Percentiles rank a stretch among this genome's conserved stretches.
Conservation (phyloP, 1,284 basidiomycete species). For the Agroathelia rolfsii region DNA sequence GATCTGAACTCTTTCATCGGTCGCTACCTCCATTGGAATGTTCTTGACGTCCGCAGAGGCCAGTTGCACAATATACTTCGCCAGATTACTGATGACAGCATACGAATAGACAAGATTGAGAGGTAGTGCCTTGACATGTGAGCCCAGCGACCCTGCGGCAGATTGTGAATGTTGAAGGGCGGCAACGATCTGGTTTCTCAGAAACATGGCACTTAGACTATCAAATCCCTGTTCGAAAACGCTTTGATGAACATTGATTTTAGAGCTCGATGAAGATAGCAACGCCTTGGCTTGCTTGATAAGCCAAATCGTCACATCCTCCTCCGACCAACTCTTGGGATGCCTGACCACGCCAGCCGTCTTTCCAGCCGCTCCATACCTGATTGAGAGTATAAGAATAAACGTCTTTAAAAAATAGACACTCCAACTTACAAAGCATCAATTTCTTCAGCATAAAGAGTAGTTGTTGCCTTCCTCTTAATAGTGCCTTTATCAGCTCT, state of each 20-base stretch:
- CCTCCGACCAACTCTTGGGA: slow-evolving; percentile 16
- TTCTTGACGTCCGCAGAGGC: too few relatives aligned
- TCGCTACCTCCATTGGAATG: too few relatives aligned
- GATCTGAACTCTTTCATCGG: too few relatives aligned
- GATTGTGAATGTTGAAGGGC: slow-evolving; percentile 18
- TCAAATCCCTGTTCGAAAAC: slow-evolving; percentile 27
- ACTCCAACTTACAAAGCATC: slow-evolving; percentile 5
- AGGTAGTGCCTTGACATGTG: too few relatives aligned
- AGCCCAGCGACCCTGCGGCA: too few relatives aligned
- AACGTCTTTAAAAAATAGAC: background rate
- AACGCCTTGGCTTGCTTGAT: slow-evolving; percentile 15
- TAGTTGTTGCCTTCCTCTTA: slow-evolving; percentile 7
- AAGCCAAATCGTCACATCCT: slow-evolving; percentile 20
- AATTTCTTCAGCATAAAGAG: slow-evolving; percentile 8
- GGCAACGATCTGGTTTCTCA: slow-evolving; percentile 23
- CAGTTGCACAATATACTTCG: too few relatives aligned
- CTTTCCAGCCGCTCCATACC: slow-evolving; percentile 17
- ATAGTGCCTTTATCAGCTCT: slow-evolving; percentile 10
- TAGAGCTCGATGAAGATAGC: slow-evolving; percentile 11
- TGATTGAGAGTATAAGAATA: background rate
- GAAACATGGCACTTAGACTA: slow-evolving; percentile 24
- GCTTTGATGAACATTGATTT: slow-evolving; percentile 14
- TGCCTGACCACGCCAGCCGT: slow-evolving; percentile 10
- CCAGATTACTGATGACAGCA: too few relatives aligned
- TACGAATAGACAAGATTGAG: too few relatives aligned